Conservation (phyloP, 2,329 filamentous ascomycete genomes). For the Phialophora tarda region DNA sequence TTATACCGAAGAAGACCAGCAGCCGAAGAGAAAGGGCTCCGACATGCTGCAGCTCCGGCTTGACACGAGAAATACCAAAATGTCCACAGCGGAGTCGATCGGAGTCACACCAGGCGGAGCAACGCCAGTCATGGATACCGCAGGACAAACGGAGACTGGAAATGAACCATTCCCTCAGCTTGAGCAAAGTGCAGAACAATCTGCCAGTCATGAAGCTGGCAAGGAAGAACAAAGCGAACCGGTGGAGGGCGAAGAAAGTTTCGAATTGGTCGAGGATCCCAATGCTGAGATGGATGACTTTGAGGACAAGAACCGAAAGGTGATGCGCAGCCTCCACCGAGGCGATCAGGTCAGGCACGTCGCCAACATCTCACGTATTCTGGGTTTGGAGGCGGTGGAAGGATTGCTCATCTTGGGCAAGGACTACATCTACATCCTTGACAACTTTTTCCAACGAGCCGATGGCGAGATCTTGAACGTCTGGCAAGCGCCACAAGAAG, state of each 20-base stretch:
- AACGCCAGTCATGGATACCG: slow-evolving; percentile 29
- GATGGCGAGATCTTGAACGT: slow-evolving; percentile 98
- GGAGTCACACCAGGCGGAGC: slow-evolving; percentile 44
- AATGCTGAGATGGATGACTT: slow-evolving; percentile 83
- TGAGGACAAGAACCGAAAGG: slow-evolving; percentile 97
- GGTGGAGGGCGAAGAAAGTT: slow-evolving; percentile 77
- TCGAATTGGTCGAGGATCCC: slow-evolving; percentile 93
- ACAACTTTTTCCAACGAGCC: slow-evolving; percentile 92
- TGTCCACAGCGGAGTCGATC: slow-evolving; percentile 51
- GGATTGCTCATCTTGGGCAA: slow-evolving; percentile 93
- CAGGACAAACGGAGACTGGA: slow-evolving; percentile 19
- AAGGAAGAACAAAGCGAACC: slow-evolving; percentile 47
- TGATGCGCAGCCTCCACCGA: slow-evolving; percentile 89
- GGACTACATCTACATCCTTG: slow-evolving; percentile 88
- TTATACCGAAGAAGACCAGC: slow-evolving; percentile 61
- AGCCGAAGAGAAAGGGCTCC: slow-evolving; percentile 78
- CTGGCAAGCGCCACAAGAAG: slow-evolving; percentile 88
- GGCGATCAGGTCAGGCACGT: slow-evolving; percentile 92
- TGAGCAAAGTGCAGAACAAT: slow-evolving; percentile 43
- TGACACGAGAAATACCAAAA: slow-evolving; percentile 51
- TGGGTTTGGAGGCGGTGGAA: slow-evolving; percentile 91
- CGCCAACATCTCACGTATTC: slow-evolving; percentile 92
- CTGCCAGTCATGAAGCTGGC: slow-evolving; percentile 17
- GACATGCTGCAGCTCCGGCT: slow-evolving; percentile 55
- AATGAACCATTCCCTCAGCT: slow-evolving; percentile 41